Conservation (phyloP, 1,284 basidiomycete genomes). For the Trichosporon ovoides region DNA sequence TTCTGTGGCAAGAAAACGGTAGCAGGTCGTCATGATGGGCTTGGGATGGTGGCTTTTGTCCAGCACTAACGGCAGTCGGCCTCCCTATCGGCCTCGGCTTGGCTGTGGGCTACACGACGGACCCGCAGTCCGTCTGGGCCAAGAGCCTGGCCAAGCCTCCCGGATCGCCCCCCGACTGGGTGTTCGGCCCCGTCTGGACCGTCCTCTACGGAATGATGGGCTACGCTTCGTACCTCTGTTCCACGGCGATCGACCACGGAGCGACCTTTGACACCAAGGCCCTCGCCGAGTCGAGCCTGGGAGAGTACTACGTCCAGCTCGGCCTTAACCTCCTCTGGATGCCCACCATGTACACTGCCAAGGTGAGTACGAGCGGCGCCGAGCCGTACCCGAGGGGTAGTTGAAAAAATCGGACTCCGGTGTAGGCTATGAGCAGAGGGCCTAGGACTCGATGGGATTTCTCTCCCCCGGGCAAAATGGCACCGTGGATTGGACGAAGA, state of each 20-base stretch:
- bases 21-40: no score
- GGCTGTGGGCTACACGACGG: constrained; percentile 53
- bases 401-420: no score
- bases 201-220: constrained; percentile 57
- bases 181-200: constrained; percentile 30
- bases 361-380: constrained; percentile 46
- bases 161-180: constrained; percentile 12
- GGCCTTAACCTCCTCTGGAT: constrained; percentile 13
- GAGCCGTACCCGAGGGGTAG: constrained; percentile 52
- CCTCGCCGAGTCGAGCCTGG: neutral
- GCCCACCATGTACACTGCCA: constrained; percentile 42
- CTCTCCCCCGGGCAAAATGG: no score
- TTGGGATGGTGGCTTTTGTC: no score
- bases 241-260: constrained; percentile 54
- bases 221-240: constrained; percentile 64
- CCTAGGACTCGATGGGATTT: no score
- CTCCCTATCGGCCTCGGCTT: constrained; percentile 59
- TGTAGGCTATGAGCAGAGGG: no score
- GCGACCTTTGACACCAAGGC: neutral
- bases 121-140: constrained; percentile 12
- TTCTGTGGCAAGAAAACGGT: neutral
- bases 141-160: constrained; percentile 15
- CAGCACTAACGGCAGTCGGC: constrained; percentile 48
- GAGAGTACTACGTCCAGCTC: constrained; percentile 14
- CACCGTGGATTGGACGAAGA: no score